Evolutionary conservation across 225 moss, liverwort and hornwort species (phyloP).

Genomic region (Takakia lepidozioides): DNA sequence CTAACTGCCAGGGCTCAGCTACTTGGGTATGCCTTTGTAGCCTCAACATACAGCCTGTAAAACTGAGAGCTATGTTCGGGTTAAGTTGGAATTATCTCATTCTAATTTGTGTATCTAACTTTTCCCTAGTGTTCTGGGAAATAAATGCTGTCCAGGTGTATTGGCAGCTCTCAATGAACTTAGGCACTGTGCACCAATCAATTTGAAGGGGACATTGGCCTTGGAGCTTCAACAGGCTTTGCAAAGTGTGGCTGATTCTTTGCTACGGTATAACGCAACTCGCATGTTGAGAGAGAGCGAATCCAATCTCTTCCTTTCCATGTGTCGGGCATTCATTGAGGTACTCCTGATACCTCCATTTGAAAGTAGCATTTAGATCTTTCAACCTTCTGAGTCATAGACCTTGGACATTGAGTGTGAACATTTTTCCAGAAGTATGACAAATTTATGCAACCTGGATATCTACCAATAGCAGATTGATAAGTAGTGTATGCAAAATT

Average conservation of each 20-base stretch:
- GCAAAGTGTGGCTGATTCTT: conserved; percentile 77
- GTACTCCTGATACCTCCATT: conserved; percentile 22
- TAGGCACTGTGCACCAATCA: conserved; percentile 89
- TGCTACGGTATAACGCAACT: conserved; percentile 88
- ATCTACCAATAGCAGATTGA: neutral
- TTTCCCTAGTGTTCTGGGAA: too few relatives aligned
- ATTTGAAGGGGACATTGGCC: conserved; percentile 68
- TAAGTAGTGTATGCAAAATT: neutral
- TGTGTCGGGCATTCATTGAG: conserved; percentile 97
- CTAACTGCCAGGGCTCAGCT: too few relatives aligned
- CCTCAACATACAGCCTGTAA: too few relatives aligned
- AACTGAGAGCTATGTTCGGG: too few relatives aligned
- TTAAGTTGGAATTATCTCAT: too few relatives aligned
- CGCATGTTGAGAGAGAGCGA: conserved; percentile 87
- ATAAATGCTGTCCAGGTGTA: too few relatives aligned
- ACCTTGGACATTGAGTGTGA: neutral
- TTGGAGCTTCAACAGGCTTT: conserved; percentile 72
- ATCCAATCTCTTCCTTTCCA: conserved; percentile 69
- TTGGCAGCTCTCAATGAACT: conserved; percentile 92
- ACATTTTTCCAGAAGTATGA: neutral
- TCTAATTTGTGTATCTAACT: too few relatives aligned
- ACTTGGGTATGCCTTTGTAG: too few relatives aligned
- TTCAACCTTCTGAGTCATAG: neutral
- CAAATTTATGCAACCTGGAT: neutral
- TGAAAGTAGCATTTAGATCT: neutral